phyloP scores from a whole-genome alignment of 31 red algal species.

The Endocladia muricata region DNA sequence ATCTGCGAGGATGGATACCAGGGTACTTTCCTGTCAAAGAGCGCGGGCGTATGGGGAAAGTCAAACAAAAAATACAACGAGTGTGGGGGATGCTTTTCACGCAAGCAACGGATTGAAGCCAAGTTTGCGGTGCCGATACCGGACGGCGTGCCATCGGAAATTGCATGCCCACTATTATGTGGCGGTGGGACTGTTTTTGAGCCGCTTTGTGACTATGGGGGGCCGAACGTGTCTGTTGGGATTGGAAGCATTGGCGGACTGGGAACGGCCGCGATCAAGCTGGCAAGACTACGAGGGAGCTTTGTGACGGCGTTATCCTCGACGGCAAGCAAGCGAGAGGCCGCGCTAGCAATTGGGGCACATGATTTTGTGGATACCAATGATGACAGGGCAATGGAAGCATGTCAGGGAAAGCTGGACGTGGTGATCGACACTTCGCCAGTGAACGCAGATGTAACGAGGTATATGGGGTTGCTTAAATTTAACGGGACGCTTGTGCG shows the following conservation, averaged over 20 bases:
- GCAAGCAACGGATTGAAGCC: conserved; percentile 63
- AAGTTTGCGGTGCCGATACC: conserved; percentile 68
- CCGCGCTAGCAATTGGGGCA: conserved; percentile 35
- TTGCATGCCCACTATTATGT: conserved; percentile 61
- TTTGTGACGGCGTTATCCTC: conserved; percentile 26
- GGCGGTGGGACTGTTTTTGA: conserved; percentile 72
- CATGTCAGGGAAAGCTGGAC: conserved; percentile 19
- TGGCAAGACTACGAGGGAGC: conserved; percentile 48
- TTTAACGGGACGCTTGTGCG: conserved; percentile 23
- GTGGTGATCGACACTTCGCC: conserved; percentile 49
- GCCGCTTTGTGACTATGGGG: conserved; percentile 53
- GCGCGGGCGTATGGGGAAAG: conserved; percentile 37
- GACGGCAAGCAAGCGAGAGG: conserved; percentile 34
- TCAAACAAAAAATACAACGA: conserved; percentile 31
- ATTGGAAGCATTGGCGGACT: conserved; percentile 65
- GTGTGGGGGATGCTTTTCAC: conserved; percentile 52
- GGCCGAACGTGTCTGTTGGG: conserved; percentile 21
- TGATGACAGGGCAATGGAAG: conserved; percentile 4
- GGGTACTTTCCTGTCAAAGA: conserved; percentile 30
- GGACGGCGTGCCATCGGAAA: conserved; percentile 33
- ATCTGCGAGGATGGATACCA: conserved; percentile 61
- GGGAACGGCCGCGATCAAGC: conserved; percentile 53
- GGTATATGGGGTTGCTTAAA: conserved; percentile 10
- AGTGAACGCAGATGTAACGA: conserved; percentile 9
- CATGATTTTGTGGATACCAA: conserved; percentile 40